A percentile compares a stretch with the other conserved stretches of the same genome.
phyloP scores from a whole-genome alignment of 148 eudicot species.

The Diospyros lotus region DNA sequence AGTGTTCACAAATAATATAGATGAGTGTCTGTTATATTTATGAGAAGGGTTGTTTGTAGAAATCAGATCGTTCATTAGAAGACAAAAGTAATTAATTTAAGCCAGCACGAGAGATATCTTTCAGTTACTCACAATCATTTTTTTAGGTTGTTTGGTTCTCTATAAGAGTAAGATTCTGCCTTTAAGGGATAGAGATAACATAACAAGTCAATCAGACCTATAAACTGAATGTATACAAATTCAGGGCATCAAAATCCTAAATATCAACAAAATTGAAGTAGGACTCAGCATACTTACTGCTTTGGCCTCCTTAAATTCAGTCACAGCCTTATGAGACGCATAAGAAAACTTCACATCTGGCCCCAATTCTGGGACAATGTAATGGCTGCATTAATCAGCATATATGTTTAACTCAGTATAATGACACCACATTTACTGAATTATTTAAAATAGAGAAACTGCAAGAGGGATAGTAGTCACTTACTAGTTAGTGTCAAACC shows the following conservation, averaged over 20 bases:
- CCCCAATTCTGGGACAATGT: constrained; percentile 88
- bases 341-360: constrained; percentile 70
- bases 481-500: constrained; percentile 99
- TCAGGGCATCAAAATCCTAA: not conserved
- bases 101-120: no score
- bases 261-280: not conserved
- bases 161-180: no score
- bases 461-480: constrained; percentile 15
- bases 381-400: constrained; percentile 50
- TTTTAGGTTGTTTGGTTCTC: no score
- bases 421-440: not conserved
- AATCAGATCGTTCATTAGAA: no score
- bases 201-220: no score
- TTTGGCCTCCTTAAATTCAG: constrained; percentile 76
- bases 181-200: no score
- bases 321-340: constrained; percentile 76
- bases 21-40: no score
- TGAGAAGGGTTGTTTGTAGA: no score
- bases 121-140: no score
- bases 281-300: constrained; percentile 40
- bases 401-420: no score
- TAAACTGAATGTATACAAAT: not conserved
- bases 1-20: no score
- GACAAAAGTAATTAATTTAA: no score
- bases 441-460: not conserved